Evolutionary conservation across 2,329 filamentous ascomycete species (phyloP), one percentile per base, ranked within the genome.

Genomic region (Trichophyton benhamiae): DNA sequence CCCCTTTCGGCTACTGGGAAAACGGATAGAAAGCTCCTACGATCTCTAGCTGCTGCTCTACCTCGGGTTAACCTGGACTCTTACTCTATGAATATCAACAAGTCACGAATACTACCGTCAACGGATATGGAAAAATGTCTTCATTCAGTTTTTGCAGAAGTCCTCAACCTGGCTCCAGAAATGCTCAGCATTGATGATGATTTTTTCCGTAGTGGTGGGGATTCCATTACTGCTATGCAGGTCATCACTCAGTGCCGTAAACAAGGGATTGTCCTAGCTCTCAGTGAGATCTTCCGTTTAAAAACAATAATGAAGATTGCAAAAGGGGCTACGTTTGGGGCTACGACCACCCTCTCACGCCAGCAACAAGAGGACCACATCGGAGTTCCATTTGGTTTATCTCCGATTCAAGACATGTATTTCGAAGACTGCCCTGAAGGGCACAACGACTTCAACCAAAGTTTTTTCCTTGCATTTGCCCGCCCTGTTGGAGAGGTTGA

Each of bases 321-420:
- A 30, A 48, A 41, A 22, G 42, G 49, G 2, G 20, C 55, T 13
- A 17, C 52, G 1, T 55, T 55, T 55, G 52, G 57, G 58, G 20
- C 27, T 5, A 20, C 49, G 17, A n/a, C 17, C 15, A 52, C 48
- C 41, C 22, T 61, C n/a, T 55, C 44, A 1, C 52, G 49, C 20
- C 65, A 74, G 49, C 71, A 75, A 58, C 63, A 61, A 9, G 60
- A 70, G 1, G 68, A 72, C 9, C 63, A 60, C 7, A 59, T 70
- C 1, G 68, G 72, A 9, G 62, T 68, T 57, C 65, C 67, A 15
- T 75, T 75, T 44, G 66, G 65, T 4, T 65, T 75, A 1, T 74
- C 73, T 0, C 73, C 73, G 4, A 74, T 75, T 25, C 73, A 75
- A 60, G 66, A 68, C n/a, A 68, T 75, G 7, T 72, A 75, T 64